Conservation (phyloP, 2,329 filamentous ascomycete genomes). For the Fusarium xyrophilum region DNA sequence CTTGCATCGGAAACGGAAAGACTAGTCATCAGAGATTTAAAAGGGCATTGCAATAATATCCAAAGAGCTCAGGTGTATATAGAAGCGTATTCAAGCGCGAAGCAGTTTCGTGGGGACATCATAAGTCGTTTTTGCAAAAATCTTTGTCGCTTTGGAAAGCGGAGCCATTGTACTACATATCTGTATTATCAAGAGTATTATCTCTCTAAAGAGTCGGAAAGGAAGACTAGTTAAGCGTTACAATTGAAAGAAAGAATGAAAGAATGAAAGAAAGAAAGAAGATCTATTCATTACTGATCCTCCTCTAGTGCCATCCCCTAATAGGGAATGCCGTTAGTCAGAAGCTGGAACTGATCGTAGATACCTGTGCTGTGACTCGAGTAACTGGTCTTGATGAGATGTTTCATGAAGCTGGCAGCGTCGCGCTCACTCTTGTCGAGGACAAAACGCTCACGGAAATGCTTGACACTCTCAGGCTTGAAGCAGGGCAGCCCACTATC, state of each 20-base stretch:
- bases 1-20: not conserved
- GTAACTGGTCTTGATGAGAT: slow-evolving; percentile 88
- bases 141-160: not conserved
- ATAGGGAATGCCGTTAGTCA: slow-evolving; percentile 97
- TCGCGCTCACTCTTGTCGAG: slow-evolving; percentile 90
- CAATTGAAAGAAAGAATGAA: not conserved
- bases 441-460: slow-evolving; percentile 92
- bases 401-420: slow-evolving; percentile 92
- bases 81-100: not conserved
- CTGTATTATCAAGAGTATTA: slow-evolving; percentile 17
- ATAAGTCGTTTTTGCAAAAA: not conserved
- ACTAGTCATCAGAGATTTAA: not conserved
- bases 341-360: slow-evolving; percentile 96
- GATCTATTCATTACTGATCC: not conserved
- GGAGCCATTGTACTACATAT: slow-evolving; percentile 11
- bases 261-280: not conserved
- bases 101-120: not conserved
- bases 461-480: slow-evolving; percentile 91
- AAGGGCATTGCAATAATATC: not conserved
- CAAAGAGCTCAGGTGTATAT: not conserved
- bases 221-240: slow-evolving; percentile 1
- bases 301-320: slow-evolving; percentile 49
- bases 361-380: slow-evolving; percentile 89
- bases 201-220: not conserved
- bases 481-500: slow-evolving; percentile 97